Conservation (phyloP, 2,329 filamentous ascomycete species). For the Aureobasidium lini region DNA sequence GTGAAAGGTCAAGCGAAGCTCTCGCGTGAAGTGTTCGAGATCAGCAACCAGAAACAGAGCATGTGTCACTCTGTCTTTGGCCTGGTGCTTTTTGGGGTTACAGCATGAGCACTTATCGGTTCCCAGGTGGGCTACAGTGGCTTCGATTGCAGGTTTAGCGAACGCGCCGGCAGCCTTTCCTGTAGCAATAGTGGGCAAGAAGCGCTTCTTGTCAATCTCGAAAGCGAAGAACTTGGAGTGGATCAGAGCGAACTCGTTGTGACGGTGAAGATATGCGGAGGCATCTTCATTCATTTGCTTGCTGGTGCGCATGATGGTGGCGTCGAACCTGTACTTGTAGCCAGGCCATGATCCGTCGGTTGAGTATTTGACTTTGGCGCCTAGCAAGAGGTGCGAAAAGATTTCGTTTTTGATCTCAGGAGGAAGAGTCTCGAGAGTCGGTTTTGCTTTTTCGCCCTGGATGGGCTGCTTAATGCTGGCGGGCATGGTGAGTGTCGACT, state of each 20-base stretch:
- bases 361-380: slow-evolving; percentile 4
- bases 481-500: neutral
- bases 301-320: slow-evolving; percentile 2
- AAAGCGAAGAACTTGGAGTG: neutral
- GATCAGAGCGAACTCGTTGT: neutral
- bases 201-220: neutral
- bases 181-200: neutral
- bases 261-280: neutral
- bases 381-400: slow-evolving; percentile 4
- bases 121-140: neutral
- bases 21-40: neutral
- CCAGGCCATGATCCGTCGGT: neutral
- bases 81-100: neutral
- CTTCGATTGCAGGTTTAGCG: neutral
- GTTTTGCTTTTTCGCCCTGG: neutral
- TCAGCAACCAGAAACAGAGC: neutral
- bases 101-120: neutral
- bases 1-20: neutral
- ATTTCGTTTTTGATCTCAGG: slow-evolving; percentile 10
- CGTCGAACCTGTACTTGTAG: neutral
- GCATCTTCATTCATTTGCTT: neutral
- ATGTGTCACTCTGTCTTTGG: neutral
- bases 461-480: neutral
- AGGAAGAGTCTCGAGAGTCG: neutral
- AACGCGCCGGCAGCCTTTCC: neutral